These are phyloP conservation scores for Teratosphaeria epicoccoides DNA, from an alignment of 2,329 filamentous ascomycete genomes.

Conservation along the genomic window DNA sequence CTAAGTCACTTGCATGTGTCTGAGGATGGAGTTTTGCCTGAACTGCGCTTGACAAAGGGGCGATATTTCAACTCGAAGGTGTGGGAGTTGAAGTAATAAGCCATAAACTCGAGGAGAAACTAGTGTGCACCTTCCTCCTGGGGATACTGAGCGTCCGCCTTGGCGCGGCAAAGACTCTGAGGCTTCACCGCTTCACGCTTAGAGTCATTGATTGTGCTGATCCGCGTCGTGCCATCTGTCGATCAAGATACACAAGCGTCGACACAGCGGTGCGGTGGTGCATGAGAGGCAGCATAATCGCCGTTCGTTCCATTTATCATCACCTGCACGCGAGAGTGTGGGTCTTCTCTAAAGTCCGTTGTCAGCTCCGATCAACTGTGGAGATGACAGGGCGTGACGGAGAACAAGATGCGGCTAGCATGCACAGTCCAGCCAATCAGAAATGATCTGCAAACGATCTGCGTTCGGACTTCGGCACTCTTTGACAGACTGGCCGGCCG, in stretches of 20 bases:
- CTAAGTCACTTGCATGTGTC: not conserved
- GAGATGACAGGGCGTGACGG: not conserved
- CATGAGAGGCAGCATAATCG: too few relatives aligned
- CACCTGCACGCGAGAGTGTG: too few relatives aligned
- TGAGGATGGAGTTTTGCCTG: not conserved
- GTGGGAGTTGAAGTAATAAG: not conserved
- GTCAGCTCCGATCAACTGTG: not conserved
- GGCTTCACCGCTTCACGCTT: too few relatives aligned
- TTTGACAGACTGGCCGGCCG: not conserved
- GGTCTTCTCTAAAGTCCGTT: too few relatives aligned
- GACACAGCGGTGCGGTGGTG: too few relatives aligned
- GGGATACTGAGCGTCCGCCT: not conserved
- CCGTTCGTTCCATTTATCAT: too few relatives aligned
- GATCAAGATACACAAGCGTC: too few relatives aligned
- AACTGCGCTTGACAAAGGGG: not conserved
- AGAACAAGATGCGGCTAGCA: not conserved
- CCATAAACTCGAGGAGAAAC: not conserved
- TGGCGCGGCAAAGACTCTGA: not conserved
- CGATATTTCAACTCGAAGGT: constrained; percentile 29
- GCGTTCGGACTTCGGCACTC: not conserved
- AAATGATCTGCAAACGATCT: not conserved
- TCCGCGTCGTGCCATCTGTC: too few relatives aligned
- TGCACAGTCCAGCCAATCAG: not conserved
- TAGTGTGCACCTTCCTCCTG: not conserved
- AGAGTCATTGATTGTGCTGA: too few relatives aligned